These are phyloP conservation scores for Corchorus olitorius DNA, from an alignment of 345 rosid species.

Conservation along the genomic window DNA sequence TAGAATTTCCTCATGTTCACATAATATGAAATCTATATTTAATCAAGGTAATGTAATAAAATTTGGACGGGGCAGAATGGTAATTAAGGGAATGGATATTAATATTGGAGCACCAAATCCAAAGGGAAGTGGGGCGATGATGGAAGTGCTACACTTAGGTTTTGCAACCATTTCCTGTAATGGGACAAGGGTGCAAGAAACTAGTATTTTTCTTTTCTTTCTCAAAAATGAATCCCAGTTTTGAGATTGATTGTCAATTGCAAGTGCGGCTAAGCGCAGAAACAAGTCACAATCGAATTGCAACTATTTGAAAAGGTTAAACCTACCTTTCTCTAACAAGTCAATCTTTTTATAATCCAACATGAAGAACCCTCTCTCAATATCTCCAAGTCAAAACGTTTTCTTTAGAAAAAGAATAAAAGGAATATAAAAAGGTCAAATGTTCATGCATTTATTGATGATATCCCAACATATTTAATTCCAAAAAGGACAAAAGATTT, in stretches of 20 bases:
- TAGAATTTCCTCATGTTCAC: too few relatives aligned
- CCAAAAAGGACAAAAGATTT: not conserved
- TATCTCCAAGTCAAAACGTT: not conserved
- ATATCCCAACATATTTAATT: not conserved
- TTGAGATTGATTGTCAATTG: slow-evolving; percentile 1
- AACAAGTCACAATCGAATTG: slow-evolving; percentile 6
- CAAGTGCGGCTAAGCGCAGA: not conserved
- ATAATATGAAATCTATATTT: not conserved
- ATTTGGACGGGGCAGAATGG: not conserved
- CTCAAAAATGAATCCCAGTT: not conserved
- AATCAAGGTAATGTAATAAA: too few relatives aligned
- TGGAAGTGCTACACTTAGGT: not conserved
- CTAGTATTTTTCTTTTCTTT: too few relatives aligned
- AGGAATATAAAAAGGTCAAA: not conserved
- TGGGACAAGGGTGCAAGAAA: not conserved
- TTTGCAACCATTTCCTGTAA: slow-evolving; percentile 3
- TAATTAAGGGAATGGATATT: not conserved
- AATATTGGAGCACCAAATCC: slow-evolving; percentile 9
- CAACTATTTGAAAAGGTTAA: slow-evolving; percentile 17
- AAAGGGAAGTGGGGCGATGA: not conserved
- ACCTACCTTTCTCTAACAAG: not conserved
- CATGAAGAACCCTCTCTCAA: not conserved
- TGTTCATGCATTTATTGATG: not conserved
- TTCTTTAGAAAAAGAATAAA: not conserved
- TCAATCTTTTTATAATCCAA: slow-evolving; percentile 3